Conservation (phyloP, 257 asterid species). For the Gentiana dahurica region DNA sequence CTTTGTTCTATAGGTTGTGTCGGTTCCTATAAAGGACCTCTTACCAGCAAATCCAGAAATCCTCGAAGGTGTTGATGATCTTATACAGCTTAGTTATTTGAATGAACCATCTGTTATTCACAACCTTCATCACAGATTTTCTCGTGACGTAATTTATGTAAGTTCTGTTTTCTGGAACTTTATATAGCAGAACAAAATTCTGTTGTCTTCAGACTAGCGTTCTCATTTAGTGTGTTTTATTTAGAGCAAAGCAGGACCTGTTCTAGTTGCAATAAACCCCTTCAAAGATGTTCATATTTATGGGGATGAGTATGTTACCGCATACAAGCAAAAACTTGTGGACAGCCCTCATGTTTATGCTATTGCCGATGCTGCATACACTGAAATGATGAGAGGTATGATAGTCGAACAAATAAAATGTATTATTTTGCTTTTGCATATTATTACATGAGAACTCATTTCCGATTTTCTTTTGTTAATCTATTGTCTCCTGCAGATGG, state of each 20-base stretch:
- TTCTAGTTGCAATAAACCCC: conserved; percentile 81
- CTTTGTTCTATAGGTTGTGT: conserved; percentile 38
- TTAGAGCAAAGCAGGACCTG: conserved; percentile 93
- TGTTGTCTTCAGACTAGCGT: conserved; percentile 4
- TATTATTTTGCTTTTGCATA: neutral
- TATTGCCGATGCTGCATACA: conserved; percentile 62
- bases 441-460: conserved; percentile 7
- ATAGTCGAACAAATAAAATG: conserved; percentile 17
- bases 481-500: conserved; percentile 48
- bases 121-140: conserved; percentile 64
- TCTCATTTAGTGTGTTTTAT: conserved; percentile 16
- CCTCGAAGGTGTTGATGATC: conserved; percentile 88
- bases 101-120: conserved; percentile 94
- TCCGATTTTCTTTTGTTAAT: conserved; percentile 12
- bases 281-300: conserved; percentile 60
- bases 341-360: conserved; percentile 90
- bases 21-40: conserved; percentile 46
- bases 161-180: conserved; percentile 13
- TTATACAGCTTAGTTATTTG: conserved; percentile 73
- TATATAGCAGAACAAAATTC: conserved; percentile 5
- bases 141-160: conserved; percentile 66
- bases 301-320: conserved; percentile 55
- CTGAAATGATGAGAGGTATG: conserved; percentile 72
- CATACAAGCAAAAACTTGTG: conserved; percentile 54
- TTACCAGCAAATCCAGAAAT: conserved; percentile 88